These are phyloP conservation scores for Dipsacomyces acuminosporus DNA, from an alignment of 371 early-diverging fungal species.

Conservation along the genomic window DNA sequence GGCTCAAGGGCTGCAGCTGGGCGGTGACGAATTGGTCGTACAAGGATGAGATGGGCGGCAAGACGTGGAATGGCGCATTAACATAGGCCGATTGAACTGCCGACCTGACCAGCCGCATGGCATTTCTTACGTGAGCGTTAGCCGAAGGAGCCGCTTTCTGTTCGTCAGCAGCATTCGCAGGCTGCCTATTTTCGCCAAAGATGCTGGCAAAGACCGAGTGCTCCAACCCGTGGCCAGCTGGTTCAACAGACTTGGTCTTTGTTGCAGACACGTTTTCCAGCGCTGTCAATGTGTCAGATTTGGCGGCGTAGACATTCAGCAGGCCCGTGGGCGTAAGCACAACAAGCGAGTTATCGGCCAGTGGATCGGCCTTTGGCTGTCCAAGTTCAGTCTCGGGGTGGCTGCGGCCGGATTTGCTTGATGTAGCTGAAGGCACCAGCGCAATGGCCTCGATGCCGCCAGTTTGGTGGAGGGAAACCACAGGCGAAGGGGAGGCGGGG, in stretches of 20 bases:
- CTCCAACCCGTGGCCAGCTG: slow-evolving; percentile 7
- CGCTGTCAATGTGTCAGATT: slow-evolving; percentile 4
- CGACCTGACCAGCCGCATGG: slow-evolving; percentile 33
- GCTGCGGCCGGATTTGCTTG: slow-evolving; percentile 4
- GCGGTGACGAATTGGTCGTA: slow-evolving; percentile 28
- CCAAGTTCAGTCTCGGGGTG: slow-evolving; percentile 16
- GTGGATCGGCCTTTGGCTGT: slow-evolving; percentile 20
- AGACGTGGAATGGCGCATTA: slow-evolving; percentile 32
- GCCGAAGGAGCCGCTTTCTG: background rate
- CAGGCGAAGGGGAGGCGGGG: slow-evolving; percentile 21
- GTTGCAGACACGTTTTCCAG: background rate
- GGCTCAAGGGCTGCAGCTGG: slow-evolving; percentile 10
- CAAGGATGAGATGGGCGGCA: slow-evolving; percentile 26
- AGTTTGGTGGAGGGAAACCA: slow-evolving; percentile 16
- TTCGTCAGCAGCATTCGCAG: background rate
- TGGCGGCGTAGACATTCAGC: slow-evolving; percentile 26
- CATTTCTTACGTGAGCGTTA: slow-evolving; percentile 10
- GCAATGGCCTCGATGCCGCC: slow-evolving; percentile 33
- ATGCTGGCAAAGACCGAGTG: slow-evolving; percentile 16
- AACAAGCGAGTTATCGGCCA: slow-evolving; percentile 21
- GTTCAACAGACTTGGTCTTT: background rate
- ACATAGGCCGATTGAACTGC: slow-evolving; percentile 30
- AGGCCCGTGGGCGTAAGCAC: slow-evolving; percentile 32
- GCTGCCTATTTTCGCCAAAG: slow-evolving; percentile 12
- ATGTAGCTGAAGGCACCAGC: slow-evolving; percentile 16